phyloP scores from a whole-genome alignment of 768 basidiomycete genomes.

The Lactarius tabidus region DNA sequence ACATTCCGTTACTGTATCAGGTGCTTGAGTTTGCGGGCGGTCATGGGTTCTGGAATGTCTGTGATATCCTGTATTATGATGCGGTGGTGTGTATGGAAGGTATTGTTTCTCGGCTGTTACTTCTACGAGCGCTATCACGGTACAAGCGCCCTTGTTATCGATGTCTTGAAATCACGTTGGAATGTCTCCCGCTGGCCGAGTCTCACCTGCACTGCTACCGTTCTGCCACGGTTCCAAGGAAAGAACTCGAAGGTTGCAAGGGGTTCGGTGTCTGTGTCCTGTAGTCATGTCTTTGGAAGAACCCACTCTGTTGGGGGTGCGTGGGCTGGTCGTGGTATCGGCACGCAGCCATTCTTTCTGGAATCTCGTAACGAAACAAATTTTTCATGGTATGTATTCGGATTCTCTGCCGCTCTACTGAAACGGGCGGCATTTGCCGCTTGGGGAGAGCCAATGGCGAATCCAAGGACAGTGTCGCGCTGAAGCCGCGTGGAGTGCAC shows the following conservation, averaged over 20 bases:
- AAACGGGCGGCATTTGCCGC: not conserved
- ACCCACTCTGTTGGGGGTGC: too few species aligned
- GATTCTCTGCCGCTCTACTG: not conserved
- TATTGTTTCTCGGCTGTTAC: not conserved
- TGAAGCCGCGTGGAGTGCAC: not conserved
- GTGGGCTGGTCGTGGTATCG: too few species aligned
- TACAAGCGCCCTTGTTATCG: not conserved
- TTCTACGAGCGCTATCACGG: not conserved
- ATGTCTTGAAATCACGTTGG: not conserved
- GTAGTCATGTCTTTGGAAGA: too few species aligned
- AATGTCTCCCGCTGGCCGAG: not conserved
- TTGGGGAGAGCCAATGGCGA: not conserved
- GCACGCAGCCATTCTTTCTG: not conserved
- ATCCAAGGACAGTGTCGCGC: not conserved
- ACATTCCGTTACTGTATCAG: too few species aligned
- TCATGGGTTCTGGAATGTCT: not conserved
- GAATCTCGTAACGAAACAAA: not conserved
- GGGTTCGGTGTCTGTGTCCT: too few species aligned
- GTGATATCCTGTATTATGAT: not conserved
- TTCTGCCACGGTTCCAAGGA: too few species aligned
- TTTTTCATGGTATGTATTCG: not conserved
- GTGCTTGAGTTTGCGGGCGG: not conserved
- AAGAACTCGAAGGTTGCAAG: too few species aligned
- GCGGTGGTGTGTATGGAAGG: not conserved
- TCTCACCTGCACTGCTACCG: not conserved